These are phyloP conservation scores for Podaxis sp. DNA, from an alignment of 768 basidiomycete genomes.

Conservation along the genomic window DNA sequence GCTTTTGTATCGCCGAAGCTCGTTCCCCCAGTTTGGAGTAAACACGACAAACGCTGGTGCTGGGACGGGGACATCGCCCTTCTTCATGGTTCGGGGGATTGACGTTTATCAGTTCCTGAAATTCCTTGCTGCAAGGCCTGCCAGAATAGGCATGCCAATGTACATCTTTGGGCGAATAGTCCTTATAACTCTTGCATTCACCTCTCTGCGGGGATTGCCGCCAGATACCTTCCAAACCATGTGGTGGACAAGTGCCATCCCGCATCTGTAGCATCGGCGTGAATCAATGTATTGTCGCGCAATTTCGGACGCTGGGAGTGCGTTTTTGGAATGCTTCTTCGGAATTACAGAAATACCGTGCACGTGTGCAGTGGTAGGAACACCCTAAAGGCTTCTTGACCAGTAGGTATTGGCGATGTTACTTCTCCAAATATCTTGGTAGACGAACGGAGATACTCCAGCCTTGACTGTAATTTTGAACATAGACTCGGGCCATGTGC, in stretches of 20 bases:
- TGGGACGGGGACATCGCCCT: too few relatives aligned
- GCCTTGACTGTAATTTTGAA: too few relatives aligned
- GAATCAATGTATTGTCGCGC: neutral
- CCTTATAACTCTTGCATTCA: slow-evolving; percentile 2
- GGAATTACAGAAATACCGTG: too few relatives aligned
- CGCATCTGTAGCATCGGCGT: neutral
- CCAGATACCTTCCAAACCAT: neutral
- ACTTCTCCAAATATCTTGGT: too few relatives aligned
- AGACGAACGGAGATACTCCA: too few relatives aligned
- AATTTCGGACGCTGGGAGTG: neutral
- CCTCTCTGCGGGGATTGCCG: neutral
- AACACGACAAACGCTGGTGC: neutral
- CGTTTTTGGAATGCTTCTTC: too few relatives aligned
- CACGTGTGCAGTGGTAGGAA: too few relatives aligned
- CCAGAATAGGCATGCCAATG: slow-evolving; percentile 8
- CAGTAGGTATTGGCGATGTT: too few relatives aligned
- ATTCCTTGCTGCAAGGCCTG: neutral
- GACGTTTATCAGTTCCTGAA: neutral
- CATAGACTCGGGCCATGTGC: too few relatives aligned
- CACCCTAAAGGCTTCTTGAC: too few relatives aligned
- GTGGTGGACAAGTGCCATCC: slow-evolving; percentile 5
- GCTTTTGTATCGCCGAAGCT: neutral
- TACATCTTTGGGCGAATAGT: slow-evolving; percentile 6
- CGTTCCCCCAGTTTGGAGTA: neutral
- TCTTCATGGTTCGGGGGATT: neutral